Evolutionary conservation across 2,329 filamentous ascomycete species (phyloP).

Genomic region (Aspergillus sp.): DNA sequence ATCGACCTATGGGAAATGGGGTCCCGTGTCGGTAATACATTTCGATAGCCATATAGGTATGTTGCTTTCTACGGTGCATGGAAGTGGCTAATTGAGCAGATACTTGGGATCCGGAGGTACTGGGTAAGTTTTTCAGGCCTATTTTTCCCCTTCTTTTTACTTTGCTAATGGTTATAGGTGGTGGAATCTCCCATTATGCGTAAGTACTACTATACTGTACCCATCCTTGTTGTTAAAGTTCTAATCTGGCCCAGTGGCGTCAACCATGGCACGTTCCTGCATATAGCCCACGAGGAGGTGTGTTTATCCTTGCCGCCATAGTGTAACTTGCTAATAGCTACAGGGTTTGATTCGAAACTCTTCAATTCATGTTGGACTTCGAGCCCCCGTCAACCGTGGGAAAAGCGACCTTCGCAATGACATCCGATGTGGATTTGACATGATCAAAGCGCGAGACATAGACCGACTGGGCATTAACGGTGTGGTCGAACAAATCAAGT

Average conservation of each 20-base stretch:
- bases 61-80: background rate
- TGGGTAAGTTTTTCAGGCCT: conserved; percentile 50
- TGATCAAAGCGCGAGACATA: conserved; percentile 53
- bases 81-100: conserved; percentile 27
- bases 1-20: conserved; percentile 51
- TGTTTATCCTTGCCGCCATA: background rate
- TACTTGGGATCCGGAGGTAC: conserved; percentile 56
- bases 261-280: conserved; percentile 58
- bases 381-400: conserved; percentile 51
- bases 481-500: conserved; percentile 49
- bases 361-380: conserved; percentile 58
- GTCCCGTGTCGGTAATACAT: conserved; percentile 57
- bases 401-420: conserved; percentile 55
- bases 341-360: conserved; percentile 53
- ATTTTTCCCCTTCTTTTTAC: conserved; percentile 13
- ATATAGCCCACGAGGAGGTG: conserved; percentile 56
- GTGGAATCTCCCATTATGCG: conserved; percentile 29
- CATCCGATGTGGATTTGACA: conserved; percentile 54
- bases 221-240: no score
- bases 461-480: conserved; percentile 50
- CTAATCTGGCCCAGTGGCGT: conserved; percentile 38
- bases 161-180: conserved; percentile 3
- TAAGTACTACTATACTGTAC: conserved; percentile 18
- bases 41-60: conserved; percentile 53
- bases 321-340: background rate